A percentile compares a stretch with the other conserved stretches of the same genome.
phyloP scores from a whole-genome alignment of 805 yeast genomes.

The Yamadazyma tumulicola region DNA sequence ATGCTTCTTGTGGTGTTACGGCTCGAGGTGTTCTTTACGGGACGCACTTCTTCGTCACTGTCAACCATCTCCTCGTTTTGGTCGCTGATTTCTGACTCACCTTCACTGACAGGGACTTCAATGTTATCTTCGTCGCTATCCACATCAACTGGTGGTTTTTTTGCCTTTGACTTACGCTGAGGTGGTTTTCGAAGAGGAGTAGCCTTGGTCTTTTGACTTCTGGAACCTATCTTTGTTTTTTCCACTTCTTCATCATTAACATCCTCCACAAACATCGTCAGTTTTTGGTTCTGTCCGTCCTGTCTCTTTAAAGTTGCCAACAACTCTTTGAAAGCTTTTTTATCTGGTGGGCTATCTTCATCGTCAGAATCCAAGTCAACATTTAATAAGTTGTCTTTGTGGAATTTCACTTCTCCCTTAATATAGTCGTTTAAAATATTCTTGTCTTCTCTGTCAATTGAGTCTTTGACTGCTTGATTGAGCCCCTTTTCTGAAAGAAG shows the following conservation, averaged over 20 bases:
- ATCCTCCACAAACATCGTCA: no score
- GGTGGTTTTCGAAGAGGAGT: neutral
- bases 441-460: conserved; percentile 82
- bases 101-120: conserved; percentile 2
- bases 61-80: conserved; percentile 1
- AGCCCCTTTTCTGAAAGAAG: conserved; percentile 75
- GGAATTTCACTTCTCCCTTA: conserved; percentile 51
- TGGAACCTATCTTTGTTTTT: neutral
- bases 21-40: conserved; percentile 3
- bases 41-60: conserved; percentile 7
- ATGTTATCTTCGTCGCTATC: conserved; percentile 6
- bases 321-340: conserved; percentile 28
- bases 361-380: conserved; percentile 33
- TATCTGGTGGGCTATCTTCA: neutral
- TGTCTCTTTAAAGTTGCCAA: conserved; percentile 15
- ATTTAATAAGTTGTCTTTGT: conserved; percentile 45
- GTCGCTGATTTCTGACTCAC: conserved; percentile 7
- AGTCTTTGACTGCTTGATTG: conserved; percentile 65
- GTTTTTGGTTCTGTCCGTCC: neutral
- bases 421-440: conserved; percentile 62
- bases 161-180: neutral
- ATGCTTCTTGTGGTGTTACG: neutral
- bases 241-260: neutral
- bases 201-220: neutral
- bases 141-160: conserved; percentile 1